A percentile compares a stretch with the other conserved stretches of the same genome.
Evolutionary conservation across 2,329 filamentous ascomycete genomes (phyloP).

Genomic region (Aspergillus amoenus): DNA sequence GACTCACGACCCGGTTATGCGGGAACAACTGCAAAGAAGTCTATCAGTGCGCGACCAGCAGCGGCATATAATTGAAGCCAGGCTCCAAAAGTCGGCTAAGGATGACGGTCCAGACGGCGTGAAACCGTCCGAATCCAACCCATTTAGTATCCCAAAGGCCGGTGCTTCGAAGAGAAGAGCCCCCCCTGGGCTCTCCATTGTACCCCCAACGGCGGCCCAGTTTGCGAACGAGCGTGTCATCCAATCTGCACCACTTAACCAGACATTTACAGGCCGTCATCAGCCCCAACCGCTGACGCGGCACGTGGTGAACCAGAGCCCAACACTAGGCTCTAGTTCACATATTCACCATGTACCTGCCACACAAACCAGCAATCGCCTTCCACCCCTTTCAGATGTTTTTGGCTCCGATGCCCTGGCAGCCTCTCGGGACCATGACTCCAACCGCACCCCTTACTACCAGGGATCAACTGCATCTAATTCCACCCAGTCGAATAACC

Average conservation of each 20-base stretch:
- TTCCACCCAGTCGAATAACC: conserved; percentile 62
- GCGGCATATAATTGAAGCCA: conserved; percentile 87
- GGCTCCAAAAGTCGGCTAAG: conserved; percentile 83
- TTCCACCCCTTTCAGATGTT: conserved; percentile 92
- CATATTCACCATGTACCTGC: conserved; percentile 90
- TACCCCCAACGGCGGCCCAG: conserved; percentile 87
- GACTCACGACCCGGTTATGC: conserved; percentile 94
- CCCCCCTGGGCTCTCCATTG: conserved; percentile 87
- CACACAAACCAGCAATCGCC: conserved; percentile 82
- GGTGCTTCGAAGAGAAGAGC: conserved; percentile 55
- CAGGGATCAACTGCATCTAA: conserved; percentile 62
- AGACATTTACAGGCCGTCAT: conserved; percentile 91
- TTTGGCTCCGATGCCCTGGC: conserved; percentile 75
- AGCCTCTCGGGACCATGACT: conserved; percentile 35
- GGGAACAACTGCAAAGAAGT: conserved; percentile 91
- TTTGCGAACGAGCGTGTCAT: conserved; percentile 95
- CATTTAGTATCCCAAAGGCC: conserved; percentile 38
- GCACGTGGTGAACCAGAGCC: conserved; percentile 77
- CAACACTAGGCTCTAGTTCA: conserved; percentile 77
- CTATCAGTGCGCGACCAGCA: conserved; percentile 92
- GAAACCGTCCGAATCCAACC: conserved; percentile 52
- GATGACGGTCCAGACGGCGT: conserved; percentile 64
- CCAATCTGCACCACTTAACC: conserved; percentile 90
- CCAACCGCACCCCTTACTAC: conserved; percentile 37
- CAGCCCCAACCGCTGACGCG: conserved; percentile 73